Conservation (phyloP, 2,329 filamentous ascomycete species). For the Colletotrichum sp. region DNA sequence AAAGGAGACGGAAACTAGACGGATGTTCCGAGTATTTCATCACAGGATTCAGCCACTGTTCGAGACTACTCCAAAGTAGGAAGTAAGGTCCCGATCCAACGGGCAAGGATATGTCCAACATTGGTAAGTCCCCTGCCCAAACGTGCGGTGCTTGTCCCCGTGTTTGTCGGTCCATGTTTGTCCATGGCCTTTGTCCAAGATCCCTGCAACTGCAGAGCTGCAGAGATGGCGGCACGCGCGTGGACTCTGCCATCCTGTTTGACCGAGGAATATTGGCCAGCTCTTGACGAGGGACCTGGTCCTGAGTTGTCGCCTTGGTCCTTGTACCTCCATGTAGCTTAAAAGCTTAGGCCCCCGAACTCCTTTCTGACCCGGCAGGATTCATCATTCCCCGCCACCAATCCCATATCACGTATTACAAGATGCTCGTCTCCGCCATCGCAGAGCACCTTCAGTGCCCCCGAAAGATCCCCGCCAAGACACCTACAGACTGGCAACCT, state of each 20-base stretch:
- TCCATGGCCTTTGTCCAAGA: background rate
- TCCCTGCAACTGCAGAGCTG: background rate
- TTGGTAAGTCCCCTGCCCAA: background rate
- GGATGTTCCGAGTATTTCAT: background rate
- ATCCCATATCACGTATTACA: background rate
- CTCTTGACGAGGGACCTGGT: background rate
- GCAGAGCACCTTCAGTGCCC: conserved; percentile 19
- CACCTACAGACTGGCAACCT: conserved; percentile 15
- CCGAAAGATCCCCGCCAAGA: conserved; percentile 9
- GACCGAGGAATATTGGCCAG: background rate
- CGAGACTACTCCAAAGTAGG: background rate
- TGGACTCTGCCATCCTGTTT: background rate
- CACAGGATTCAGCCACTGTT: background rate
- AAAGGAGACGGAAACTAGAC: background rate
- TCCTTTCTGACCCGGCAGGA: background rate
- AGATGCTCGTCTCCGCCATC: conserved; percentile 21
- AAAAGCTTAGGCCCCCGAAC: background rate
- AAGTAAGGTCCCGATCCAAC: background rate
- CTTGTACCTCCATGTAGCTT: background rate
- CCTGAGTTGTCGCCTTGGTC: background rate
- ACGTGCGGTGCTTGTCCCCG: background rate
- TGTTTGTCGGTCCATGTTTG: background rate
- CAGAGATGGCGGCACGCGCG: background rate
- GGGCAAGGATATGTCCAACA: background rate
- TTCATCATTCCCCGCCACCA: background rate